phyloP scores from a whole-genome alignment of 768 basidiomycete species.

The Neoboletus subvelutipes region DNA sequence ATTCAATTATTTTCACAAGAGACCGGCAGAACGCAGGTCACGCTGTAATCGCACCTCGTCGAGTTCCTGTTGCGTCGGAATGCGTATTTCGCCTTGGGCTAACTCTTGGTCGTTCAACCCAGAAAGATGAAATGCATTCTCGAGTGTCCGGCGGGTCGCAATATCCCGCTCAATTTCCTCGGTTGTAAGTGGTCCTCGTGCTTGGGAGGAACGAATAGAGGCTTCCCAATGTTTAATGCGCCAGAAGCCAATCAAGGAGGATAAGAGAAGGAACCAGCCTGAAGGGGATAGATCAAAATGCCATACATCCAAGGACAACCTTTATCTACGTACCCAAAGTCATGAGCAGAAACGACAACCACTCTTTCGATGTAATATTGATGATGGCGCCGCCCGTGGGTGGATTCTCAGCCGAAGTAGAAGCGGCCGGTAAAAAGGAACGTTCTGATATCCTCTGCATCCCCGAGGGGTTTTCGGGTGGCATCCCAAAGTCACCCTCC shows the following conservation, averaged over 20 bases:
- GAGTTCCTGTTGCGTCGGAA: slow-evolving; percentile 32
- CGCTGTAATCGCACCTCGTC: slow-evolving; percentile 48
- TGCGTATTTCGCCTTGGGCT: slow-evolving; percentile 6
- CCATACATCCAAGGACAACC: background rate
- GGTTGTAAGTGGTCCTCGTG: slow-evolving; percentile 21
- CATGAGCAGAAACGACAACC: slow-evolving; percentile 92
- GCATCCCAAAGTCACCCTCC: slow-evolving; percentile 29
- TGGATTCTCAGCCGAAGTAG: slow-evolving; percentile 25
- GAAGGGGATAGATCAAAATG: slow-evolving; percentile 1
- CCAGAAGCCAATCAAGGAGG: slow-evolving; percentile 79
- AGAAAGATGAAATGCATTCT: slow-evolving; percentile 50
- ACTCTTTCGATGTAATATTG: slow-evolving; percentile 65
- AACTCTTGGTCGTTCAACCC: slow-evolving; percentile 24
- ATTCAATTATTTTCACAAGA: slow-evolving; percentile 36
- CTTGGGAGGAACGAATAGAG: slow-evolving; percentile 52
- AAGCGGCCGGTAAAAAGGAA: slow-evolving; percentile 23
- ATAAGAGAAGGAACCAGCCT: slow-evolving; percentile 92
- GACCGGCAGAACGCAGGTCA: slow-evolving; percentile 54
- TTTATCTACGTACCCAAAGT: slow-evolving; percentile 56
- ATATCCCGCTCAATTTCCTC: slow-evolving; percentile 54
- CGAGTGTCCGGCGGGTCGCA: slow-evolving; percentile 50
- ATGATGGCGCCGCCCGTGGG: slow-evolving; percentile 21
- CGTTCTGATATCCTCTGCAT: slow-evolving; percentile 17
- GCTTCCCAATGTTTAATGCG: slow-evolving; percentile 84
- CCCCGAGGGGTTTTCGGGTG: slow-evolving; percentile 17